A percentile compares a stretch with the other conserved stretches of the same genome.
Conservation (phyloP, 2,329 filamentous ascomycete genomes). For the Didymella pinodella region DNA sequence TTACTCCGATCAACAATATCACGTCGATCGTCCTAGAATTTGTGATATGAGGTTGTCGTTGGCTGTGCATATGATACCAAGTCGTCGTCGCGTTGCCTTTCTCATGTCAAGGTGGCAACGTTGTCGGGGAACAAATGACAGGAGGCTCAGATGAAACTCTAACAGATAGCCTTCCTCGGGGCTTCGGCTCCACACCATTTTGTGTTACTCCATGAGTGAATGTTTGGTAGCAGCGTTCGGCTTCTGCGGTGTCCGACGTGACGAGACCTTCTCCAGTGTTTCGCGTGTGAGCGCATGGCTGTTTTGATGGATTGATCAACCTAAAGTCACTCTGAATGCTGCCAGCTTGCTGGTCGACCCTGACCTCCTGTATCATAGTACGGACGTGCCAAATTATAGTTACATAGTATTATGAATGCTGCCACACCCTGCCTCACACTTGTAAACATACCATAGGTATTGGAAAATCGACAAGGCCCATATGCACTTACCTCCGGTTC, state of each 20-base stretch:
- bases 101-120: too few species aligned
- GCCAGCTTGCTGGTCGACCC: too few species aligned
- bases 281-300: neutral
- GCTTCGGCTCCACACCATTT: neutral
- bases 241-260: neutral
- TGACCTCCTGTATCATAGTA: too few species aligned
- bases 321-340: too few species aligned
- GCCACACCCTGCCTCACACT: too few species aligned
- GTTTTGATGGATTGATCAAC: neutral
- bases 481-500: constrained; percentile 9
- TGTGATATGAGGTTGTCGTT: neutral
- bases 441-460: too few species aligned
- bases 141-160: neutral
- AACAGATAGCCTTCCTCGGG: neutral
- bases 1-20: neutral
- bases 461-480: neutral
- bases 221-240: neutral
- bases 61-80: neutral
- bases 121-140: neutral
- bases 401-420: too few species aligned
- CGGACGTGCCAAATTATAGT: too few species aligned
- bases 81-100: neutral
- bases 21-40: neutral
- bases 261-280: neutral
- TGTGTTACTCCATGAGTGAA: neutral